These are phyloP conservation scores for Aspergillus niger DNA, from an alignment of 2,329 filamentous ascomycete species.

Conservation along the genomic window DNA sequence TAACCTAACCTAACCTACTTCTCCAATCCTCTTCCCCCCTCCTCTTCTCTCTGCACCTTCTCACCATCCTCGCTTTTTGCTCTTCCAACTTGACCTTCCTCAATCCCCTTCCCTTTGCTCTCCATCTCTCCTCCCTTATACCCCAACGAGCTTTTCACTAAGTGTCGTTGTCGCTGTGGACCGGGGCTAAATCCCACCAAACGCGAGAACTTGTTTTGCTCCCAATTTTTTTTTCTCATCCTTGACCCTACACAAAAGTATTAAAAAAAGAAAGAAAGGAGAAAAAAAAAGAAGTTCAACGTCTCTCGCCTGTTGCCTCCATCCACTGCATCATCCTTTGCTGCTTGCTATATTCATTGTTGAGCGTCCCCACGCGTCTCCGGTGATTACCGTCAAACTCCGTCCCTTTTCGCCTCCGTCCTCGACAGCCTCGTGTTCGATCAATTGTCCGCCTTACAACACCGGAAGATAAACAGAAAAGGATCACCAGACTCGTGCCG, in stretches of 20 bases:
- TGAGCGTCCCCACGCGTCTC: conserved; percentile 10
- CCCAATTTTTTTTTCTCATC: conserved; percentile 15
- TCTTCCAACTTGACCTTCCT: conserved; percentile 16
- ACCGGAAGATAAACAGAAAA: conserved; percentile 7
- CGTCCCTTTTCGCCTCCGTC: conserved; percentile 6
- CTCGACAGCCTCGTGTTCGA: conserved; percentile 14
- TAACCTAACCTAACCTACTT: conserved; percentile 6
- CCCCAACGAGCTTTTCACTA: conserved; percentile 55
- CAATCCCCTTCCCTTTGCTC: conserved; percentile 20
- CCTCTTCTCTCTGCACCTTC: conserved; percentile 32
- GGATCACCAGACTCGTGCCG: conserved; percentile 11
- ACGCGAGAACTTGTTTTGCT: conserved; percentile 28
- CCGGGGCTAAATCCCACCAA: conserved; percentile 26
- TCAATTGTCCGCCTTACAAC: conserved; percentile 7
- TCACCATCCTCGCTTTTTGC: conserved; percentile 54
- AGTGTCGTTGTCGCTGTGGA: conserved; percentile 48
- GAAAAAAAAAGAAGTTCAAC: conserved; percentile 17
- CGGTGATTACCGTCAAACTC: conserved; percentile 8
- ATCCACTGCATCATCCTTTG: conserved; percentile 14
- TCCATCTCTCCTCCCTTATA: conserved; percentile 22
- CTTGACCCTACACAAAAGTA: too few species aligned
- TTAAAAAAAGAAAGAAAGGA: conserved; percentile 1
- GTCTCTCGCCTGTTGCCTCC: conserved; percentile 7
- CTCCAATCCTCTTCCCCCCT: conserved; percentile 7
- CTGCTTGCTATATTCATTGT: conserved; percentile 15